Conservation (phyloP, 2,329 filamentous ascomycete genomes). For the Penicillium sp. region DNA sequence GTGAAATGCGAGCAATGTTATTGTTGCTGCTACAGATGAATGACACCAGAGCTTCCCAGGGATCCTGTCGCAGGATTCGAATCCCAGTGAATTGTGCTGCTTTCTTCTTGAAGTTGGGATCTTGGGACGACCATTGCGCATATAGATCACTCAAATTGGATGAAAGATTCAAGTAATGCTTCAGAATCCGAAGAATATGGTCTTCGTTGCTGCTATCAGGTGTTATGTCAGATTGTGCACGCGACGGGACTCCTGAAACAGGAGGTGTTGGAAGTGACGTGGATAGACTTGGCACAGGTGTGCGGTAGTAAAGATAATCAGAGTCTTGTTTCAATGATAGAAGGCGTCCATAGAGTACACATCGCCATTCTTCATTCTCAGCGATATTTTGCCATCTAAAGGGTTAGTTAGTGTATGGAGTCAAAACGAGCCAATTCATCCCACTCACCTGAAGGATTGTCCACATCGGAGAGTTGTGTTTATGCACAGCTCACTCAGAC, state of each 20-base stretch:
- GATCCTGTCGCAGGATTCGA: conserved; percentile 85
- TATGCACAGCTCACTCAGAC: conserved; percentile 79
- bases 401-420: conserved; percentile 6
- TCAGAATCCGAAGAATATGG: conserved; percentile 67
- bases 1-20: conserved; percentile 88
- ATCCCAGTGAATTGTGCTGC: conserved; percentile 85
- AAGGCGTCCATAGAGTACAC: conserved; percentile 77
- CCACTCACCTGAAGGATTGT: conserved; percentile 73
- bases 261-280: conserved; percentile 24
- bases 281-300: conserved; percentile 38
- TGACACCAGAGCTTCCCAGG: conserved; percentile 87
- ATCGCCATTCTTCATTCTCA: conserved; percentile 77
- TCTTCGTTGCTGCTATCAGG: conserved; percentile 42
- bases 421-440: neutral
- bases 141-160: conserved; percentile 74
- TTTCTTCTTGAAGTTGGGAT: conserved; percentile 81
- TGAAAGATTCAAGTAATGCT: conserved; percentile 79
- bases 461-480: conserved; percentile 91
- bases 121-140: conserved; percentile 75
- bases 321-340: conserved; percentile 78
- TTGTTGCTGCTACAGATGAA: conserved; percentile 99
- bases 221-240: conserved; percentile 13
- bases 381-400: conserved; percentile 73
- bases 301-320: conserved; percentile 71
- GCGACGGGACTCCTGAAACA: conserved; percentile 36